Conservation (phyloP, 345 rosid species). For the Eucalyptus pauciflora region DNA sequence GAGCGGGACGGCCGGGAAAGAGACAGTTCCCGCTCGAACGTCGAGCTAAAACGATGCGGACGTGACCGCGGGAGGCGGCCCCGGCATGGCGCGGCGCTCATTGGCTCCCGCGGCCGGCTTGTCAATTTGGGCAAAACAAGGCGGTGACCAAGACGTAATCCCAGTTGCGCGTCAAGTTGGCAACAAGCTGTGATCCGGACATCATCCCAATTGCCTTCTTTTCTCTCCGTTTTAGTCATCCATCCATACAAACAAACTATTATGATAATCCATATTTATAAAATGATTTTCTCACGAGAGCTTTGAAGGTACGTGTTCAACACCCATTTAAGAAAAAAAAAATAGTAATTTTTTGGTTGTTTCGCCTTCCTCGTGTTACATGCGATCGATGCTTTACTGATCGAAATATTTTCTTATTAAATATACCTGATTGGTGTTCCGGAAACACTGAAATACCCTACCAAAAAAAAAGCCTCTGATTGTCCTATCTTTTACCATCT, state of each 20-base stretch:
- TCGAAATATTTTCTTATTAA: background rate
- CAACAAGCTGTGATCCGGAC: background rate
- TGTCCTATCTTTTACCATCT: background rate
- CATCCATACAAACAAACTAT: background rate
- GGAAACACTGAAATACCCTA: background rate
- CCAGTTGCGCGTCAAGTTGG: background rate
- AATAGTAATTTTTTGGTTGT: background rate
- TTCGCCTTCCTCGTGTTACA: fast-evolving
- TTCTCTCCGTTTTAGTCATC: background rate
- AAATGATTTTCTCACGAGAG: background rate
- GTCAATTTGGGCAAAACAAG: background rate
- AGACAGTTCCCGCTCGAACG: background rate
- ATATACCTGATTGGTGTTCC: background rate
- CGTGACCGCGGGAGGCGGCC: too few species aligned
- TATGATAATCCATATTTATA: background rate
- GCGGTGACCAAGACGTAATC: background rate
- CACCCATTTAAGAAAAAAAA: background rate
- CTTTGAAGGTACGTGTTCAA: background rate
- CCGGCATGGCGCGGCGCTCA: background rate
- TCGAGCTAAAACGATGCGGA: background rate
- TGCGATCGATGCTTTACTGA: background rate
- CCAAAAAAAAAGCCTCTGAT: fast-evolving
- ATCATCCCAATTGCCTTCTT: background rate
- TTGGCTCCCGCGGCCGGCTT: background rate
- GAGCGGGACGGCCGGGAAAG: background rate